Percentiles rank a stretch among this genome's conserved stretches.
Evolutionary conservation across 805 yeast species (phyloP).

Genomic region (Nakazawaea ernobii): DNA sequence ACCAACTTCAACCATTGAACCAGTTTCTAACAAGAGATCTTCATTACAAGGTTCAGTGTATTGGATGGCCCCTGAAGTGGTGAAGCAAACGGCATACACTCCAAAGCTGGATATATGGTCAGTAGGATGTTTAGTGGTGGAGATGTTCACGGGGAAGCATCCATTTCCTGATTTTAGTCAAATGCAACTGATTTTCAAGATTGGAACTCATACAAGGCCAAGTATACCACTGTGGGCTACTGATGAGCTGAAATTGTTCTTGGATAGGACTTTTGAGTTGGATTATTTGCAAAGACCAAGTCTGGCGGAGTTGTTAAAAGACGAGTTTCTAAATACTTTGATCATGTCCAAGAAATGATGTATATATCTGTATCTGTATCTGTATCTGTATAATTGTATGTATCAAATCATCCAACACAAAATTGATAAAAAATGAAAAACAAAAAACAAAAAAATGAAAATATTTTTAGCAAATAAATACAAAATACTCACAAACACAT

Average conservation of each 20-base stretch:
- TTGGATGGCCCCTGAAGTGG: slow-evolving; percentile 99
- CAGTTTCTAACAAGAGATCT: slow-evolving; percentile 51
- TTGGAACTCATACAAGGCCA: slow-evolving; percentile 83
- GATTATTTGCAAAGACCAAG: slow-evolving; percentile 71
- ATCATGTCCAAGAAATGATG: slow-evolving; percentile 30
- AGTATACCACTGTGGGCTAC: slow-evolving; percentile 72
- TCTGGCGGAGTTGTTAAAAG: slow-evolving; percentile 63
- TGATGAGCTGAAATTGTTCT: slow-evolving; percentile 59
- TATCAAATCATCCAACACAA: background rate
- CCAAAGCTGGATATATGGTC: slow-evolving; percentile 97
- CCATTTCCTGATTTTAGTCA: slow-evolving; percentile 94
- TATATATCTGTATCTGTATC: background rate
- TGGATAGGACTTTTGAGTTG: slow-evolving; percentile 61
- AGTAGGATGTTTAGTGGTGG: slow-evolving; percentile 88
- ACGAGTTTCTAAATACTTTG: slow-evolving; percentile 51
- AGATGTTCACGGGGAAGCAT: slow-evolving; percentile 93
- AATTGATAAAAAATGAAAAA: background rate
- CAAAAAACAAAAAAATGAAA: background rate
- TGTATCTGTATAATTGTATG: background rate
- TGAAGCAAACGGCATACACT: slow-evolving; percentile 86
- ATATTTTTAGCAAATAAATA: background rate
- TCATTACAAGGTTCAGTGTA: slow-evolving; percentile 92
- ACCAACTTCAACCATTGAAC: slow-evolving; percentile 21
- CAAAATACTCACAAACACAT: background rate
- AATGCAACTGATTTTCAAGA: slow-evolving; percentile 94